Conservation (phyloP, 2,329 filamentous ascomycete species). For the Cryphonectria parasitica region DNA sequence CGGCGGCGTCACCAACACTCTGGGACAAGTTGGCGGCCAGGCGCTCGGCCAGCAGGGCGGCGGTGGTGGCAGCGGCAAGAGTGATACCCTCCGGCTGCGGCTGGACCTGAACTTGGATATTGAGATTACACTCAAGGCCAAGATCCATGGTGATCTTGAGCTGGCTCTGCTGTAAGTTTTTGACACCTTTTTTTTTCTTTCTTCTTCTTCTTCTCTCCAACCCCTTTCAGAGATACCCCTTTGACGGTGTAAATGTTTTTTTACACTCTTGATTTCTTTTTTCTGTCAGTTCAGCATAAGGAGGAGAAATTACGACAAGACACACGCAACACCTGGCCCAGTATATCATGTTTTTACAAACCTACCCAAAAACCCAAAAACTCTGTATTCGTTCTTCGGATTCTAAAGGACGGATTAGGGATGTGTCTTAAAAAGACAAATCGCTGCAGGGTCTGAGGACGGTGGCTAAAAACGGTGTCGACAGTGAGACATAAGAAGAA, state of each 20-base stretch:
- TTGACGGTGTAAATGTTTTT: not conserved
- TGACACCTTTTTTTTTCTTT: slow-evolving; percentile 11
- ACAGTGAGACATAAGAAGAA: slow-evolving; percentile 28
- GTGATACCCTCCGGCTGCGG: slow-evolving; percentile 72
- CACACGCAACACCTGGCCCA: not conserved
- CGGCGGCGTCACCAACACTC: slow-evolving; percentile 43
- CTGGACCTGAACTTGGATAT: slow-evolving; percentile 82
- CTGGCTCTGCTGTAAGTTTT: slow-evolving; percentile 65
- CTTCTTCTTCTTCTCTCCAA: not conserved
- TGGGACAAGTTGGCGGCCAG: slow-evolving; percentile 39
- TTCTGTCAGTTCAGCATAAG: slow-evolving; percentile 5
- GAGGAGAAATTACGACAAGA: slow-evolving; percentile 12
- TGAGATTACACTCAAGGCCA: slow-evolving; percentile 83
- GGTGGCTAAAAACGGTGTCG: slow-evolving; percentile 26
- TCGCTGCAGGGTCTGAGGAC: slow-evolving; percentile 15
- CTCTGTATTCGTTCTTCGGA: slow-evolving; percentile 27
- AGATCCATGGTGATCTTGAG: slow-evolving; percentile 83
- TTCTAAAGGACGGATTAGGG: slow-evolving; percentile 30
- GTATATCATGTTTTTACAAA: not conserved
- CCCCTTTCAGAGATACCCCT: slow-evolving; percentile 6
- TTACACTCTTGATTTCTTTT: not conserved
- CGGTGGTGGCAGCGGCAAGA: slow-evolving; percentile 48
- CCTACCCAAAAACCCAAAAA: not conserved
- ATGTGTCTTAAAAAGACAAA: slow-evolving; percentile 26
- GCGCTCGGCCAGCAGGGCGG: slow-evolving; percentile 21